Evolutionary conservation across 2,329 filamentous ascomycete genomes (phyloP).

Genomic region (Tolypocladium nubicola): DNA sequence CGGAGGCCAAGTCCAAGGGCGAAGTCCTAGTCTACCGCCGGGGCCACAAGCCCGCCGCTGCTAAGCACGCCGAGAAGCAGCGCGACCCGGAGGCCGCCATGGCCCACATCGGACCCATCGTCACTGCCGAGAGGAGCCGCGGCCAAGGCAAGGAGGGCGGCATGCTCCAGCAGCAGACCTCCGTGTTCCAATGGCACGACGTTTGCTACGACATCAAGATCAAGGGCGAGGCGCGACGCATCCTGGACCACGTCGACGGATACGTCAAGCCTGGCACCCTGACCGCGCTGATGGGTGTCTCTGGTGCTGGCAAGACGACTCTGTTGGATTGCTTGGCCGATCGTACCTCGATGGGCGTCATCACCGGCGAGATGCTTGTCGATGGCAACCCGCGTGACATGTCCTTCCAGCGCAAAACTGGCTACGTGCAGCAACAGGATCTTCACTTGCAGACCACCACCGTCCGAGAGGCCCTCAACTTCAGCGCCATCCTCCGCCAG

Average conservation of each 20-base stretch:
- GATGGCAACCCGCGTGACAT: constrained; percentile 57
- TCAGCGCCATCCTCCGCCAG: constrained; percentile 78
- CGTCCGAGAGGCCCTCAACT: constrained; percentile 78
- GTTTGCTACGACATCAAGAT: constrained; percentile 72
- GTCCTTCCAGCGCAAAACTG: constrained; percentile 85
- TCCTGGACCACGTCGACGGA: constrained; percentile 78
- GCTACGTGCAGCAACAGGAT: constrained; percentile 90
- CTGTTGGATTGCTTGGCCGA: constrained; percentile 78
- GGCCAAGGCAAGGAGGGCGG: constrained; percentile 26
- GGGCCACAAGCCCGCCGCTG: constrained; percentile 50
- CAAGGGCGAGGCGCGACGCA: constrained; percentile 62
- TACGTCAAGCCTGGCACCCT: constrained; percentile 91
- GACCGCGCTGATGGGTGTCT: constrained; percentile 85
- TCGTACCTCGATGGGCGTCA: constrained; percentile 79
- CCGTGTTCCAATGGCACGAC: constrained; percentile 77
- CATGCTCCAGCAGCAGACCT: constrained; percentile 47
- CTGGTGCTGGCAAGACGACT: constrained; percentile 90
- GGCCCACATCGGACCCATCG: constrained; percentile 36
- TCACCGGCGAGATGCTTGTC: constrained; percentile 70
- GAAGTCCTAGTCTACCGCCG: constrained; percentile 67
- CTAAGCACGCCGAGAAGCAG: constrained; percentile 47
- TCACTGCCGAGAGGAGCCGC: constrained; percentile 31
- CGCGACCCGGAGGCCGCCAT: constrained; percentile 47
- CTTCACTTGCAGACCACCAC: constrained; percentile 76
- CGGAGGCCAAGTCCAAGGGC: constrained; percentile 60